phyloP scores from a whole-genome alignment of 139 green algal genomes.

The Tetraselmis striata region DNA sequence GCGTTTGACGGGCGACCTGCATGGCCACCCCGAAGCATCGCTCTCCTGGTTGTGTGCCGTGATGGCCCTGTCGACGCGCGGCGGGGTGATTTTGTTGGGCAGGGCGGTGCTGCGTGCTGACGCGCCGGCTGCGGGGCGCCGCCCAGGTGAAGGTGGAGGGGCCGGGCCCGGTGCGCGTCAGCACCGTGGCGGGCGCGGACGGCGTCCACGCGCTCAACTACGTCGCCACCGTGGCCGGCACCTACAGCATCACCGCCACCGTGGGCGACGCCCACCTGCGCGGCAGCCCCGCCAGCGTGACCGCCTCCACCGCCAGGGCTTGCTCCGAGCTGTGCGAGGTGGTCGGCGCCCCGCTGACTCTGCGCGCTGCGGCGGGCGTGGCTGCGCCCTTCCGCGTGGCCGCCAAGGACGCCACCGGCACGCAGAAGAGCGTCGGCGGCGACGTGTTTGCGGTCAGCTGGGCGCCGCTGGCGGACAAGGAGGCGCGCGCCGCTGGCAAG shows the following conservation, averaged over 20 bases:
- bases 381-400: slow-evolving; percentile 6
- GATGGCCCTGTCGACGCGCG: too few species aligned
- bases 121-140: too few species aligned
- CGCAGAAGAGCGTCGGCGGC: slow-evolving; percentile 20
- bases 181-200: not conserved
- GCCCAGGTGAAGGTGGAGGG: slow-evolving; percentile 23
- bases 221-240: slow-evolving; percentile 6
- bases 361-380: slow-evolving; percentile 8
- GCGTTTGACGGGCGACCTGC: too few species aligned
- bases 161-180: slow-evolving; percentile 6
- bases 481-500: slow-evolving; percentile 9
- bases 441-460: slow-evolving; percentile 23
- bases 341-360: slow-evolving; percentile 3
- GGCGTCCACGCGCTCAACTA: slow-evolving; percentile 12
- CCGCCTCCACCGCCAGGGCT: slow-evolving; percentile 21
- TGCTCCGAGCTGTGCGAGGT: slow-evolving; percentile 17
- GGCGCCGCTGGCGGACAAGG: slow-evolving; percentile 1
- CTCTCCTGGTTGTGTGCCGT: too few species aligned
- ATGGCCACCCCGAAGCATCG: too few species aligned
- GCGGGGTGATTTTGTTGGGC: too few species aligned
- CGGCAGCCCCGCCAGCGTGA: slow-evolving; percentile 17
- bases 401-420: slow-evolving; percentile 14
- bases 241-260: slow-evolving; percentile 16
- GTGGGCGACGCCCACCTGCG: slow-evolving; percentile 7
- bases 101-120: too few species aligned